Percentiles rank a stretch among this genome's conserved stretches.
phyloP scores from a whole-genome alignment of 768 basidiomycete genomes.

The Pulveroboletus sp. region DNA sequence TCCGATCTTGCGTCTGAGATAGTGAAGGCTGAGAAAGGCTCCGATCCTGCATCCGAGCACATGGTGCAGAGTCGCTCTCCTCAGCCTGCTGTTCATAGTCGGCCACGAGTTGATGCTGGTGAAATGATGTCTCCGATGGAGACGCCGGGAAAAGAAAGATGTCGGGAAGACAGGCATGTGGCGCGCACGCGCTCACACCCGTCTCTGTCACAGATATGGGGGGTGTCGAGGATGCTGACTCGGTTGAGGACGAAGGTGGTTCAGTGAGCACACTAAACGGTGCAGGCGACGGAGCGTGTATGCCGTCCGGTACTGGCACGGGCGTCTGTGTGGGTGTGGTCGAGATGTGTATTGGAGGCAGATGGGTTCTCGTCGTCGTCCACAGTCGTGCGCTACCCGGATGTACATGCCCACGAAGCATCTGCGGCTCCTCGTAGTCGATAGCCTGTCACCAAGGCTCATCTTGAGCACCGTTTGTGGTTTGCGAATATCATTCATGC shows the following conservation, averaged over 20 bases:
- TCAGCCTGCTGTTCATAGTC: constrained; percentile 1
- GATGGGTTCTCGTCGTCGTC: constrained; percentile 13
- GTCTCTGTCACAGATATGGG: constrained; percentile 6
- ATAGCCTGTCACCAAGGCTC: constrained; percentile 16
- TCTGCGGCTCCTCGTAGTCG: constrained; percentile 20
- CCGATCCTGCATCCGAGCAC: constrained; percentile 3
- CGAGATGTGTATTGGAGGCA: constrained; percentile 25
- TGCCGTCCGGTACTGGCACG: neutral
- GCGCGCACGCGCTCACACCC: neutral
- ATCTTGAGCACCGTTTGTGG: constrained; percentile 8
- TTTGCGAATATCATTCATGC: neutral
- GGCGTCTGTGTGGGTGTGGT: constrained; percentile 6
- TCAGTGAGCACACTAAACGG: constrained; percentile 27
- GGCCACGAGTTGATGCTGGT: constrained; percentile 10
- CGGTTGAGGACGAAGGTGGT: constrained; percentile 21
- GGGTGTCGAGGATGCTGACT: constrained; percentile 12
- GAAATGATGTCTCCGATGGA: constrained; percentile 19
- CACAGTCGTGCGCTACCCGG: constrained; percentile 10
- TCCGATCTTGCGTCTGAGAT: constrained; percentile 11
- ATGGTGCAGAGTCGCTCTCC: neutral
- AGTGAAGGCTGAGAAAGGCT: neutral
- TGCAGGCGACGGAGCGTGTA: constrained; percentile 11
- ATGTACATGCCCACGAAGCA: constrained; percentile 9
- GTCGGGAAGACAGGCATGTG: constrained; percentile 18
- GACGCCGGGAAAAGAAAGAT: constrained; percentile 28